Conservation (phyloP, 73 alveolate species). For the Tetrahymena malaccensis region DNA sequence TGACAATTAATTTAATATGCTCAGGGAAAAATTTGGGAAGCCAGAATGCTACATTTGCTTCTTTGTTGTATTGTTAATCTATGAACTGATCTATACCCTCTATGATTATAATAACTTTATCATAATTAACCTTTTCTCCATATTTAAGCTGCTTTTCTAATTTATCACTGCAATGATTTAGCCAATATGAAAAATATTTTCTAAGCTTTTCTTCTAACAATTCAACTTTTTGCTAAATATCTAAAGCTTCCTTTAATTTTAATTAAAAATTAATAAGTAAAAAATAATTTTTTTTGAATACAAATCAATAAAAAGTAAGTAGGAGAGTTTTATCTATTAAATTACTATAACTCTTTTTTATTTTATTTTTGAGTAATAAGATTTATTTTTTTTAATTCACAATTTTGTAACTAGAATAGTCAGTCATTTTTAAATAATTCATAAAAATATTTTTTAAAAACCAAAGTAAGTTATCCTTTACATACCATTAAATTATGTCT, state of each 20-base stretch:
- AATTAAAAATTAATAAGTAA: background rate
- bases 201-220: slow-evolving; percentile 61
- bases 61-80: slow-evolving; percentile 44
- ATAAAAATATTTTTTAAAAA: no score
- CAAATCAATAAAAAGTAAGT: no score
- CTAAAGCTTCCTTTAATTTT: slow-evolving; percentile 9
- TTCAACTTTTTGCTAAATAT: slow-evolving; percentile 54
- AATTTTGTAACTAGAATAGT: no score
- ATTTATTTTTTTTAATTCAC: background rate
- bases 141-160: slow-evolving; percentile 39
- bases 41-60: slow-evolving; percentile 62
- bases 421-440: no score
- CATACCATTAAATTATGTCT: background rate
- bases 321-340: background rate
- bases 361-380: background rate
- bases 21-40: slow-evolving; percentile 62
- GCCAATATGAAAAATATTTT: slow-evolving; percentile 59
- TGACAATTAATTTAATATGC: slow-evolving; percentile 48
- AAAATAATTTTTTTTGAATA: no score
- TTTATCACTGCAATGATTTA: slow-evolving; percentile 48
- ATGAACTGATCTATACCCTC: slow-evolving; percentile 60
- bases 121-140: slow-evolving; percentile 24
- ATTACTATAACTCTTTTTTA: background rate
- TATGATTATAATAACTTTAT: slow-evolving; percentile 42
- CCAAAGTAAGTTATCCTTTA: no score